Evolutionary conservation across 768 basidiomycete genomes (phyloP).

Genomic region (Pisolithus tinctorius): DNA sequence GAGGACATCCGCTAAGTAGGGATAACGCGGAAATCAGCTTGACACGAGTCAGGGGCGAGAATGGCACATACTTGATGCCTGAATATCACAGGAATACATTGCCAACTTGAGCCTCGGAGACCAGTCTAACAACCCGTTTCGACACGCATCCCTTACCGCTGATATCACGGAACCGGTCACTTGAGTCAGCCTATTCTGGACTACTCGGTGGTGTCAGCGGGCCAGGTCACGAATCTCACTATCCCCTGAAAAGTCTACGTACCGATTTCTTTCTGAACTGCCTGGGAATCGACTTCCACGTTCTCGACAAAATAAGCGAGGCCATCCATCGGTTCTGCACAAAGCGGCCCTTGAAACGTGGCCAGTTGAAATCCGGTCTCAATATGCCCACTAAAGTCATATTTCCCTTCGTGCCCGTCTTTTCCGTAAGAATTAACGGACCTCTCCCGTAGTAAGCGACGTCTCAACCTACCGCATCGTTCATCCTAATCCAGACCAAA

Average conservation of each 20-base stretch:
- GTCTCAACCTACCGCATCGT: constrained; percentile 39
- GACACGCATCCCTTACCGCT: constrained; percentile 81
- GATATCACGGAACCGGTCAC: constrained; percentile 89
- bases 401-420: constrained; percentile 28
- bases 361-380: constrained; percentile 96
- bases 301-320: constrained; percentile 86
- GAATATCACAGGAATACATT: constrained; percentile 98
- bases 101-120: constrained; percentile 94
- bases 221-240: neutral
- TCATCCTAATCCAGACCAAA: constrained; percentile 1
- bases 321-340: constrained; percentile 91
- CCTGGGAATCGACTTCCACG: constrained; percentile 54
- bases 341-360: constrained; percentile 89
- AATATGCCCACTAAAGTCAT: constrained; percentile 73
- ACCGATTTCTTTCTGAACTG: constrained; percentile 64
- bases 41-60: neutral
- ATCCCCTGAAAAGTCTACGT: constrained; percentile 15
- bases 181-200: constrained; percentile 74
- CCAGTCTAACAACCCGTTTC: constrained; percentile 91
- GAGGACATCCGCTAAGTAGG: constrained; percentile 76
- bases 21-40: constrained; percentile 3
- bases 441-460: constrained; percentile 37
- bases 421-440: constrained; percentile 28
- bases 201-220: constrained; percentile 33
- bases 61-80: constrained; percentile 77